These are phyloP conservation scores for Colletotrichum sojae DNA, from an alignment of 2,329 filamentous ascomycete species.

Conservation along the genomic window DNA sequence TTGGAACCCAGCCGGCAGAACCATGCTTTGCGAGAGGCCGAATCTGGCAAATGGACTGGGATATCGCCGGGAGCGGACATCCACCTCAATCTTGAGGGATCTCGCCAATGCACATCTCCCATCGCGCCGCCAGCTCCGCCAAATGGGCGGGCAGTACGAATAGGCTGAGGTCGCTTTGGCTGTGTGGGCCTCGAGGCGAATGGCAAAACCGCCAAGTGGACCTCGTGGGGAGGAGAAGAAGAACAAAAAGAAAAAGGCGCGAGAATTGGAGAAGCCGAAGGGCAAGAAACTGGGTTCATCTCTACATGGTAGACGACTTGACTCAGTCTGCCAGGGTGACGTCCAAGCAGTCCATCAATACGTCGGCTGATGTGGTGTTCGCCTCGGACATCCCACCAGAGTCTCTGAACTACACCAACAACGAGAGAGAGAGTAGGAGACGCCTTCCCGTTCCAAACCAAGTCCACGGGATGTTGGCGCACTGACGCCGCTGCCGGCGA, in stretches of 20 bases:
- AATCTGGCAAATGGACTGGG: slow-evolving; percentile 15
- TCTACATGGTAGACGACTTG: slow-evolving; percentile 5
- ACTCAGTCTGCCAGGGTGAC: slow-evolving; percentile 11
- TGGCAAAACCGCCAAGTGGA: slow-evolving; percentile 28
- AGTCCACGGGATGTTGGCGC: background rate
- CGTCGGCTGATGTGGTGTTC: background rate
- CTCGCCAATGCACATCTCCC: slow-evolving; percentile 28
- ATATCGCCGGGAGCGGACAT: background rate
- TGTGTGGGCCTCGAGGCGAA: slow-evolving; percentile 24
- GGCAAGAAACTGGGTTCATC: slow-evolving; percentile 9
- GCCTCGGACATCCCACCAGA: background rate
- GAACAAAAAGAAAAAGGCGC: slow-evolving; percentile 15
- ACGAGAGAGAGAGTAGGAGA: background rate
- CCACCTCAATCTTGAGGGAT: slow-evolving; percentile 13
- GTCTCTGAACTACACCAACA: background rate
- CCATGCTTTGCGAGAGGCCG: background rate
- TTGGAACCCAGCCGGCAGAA: background rate
- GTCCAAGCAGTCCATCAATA: background rate
- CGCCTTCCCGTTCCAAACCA: background rate
- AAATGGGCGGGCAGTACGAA: background rate
- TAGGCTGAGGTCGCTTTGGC: slow-evolving; percentile 14
- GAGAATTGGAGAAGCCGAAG: slow-evolving; percentile 16
- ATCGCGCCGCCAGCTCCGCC: slow-evolving; percentile 1
- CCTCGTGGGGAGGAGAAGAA: slow-evolving; percentile 16
- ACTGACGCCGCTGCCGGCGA: slow-evolving; percentile 7